Conservation (phyloP, 495 filamentous ascomycete species). For the Venustampulla echinocandica region DNA sequence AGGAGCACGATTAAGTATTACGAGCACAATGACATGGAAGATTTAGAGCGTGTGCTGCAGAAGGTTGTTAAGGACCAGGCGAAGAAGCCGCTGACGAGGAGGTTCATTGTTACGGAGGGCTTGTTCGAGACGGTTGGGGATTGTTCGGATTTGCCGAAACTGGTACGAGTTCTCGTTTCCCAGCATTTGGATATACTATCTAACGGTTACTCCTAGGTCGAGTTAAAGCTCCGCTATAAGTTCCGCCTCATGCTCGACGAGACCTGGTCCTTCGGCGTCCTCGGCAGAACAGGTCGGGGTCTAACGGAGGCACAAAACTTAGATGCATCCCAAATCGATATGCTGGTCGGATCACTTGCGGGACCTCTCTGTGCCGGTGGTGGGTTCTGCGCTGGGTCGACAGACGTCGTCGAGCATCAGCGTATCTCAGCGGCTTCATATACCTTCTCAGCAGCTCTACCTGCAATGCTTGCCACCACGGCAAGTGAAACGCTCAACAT, state of each 20-base stretch:
- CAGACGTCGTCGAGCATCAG: slow-evolving; percentile 90
- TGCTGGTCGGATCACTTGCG: slow-evolving; percentile 90
- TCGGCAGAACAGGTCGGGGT: slow-evolving; percentile 83
- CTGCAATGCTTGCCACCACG: slow-evolving; percentile 89
- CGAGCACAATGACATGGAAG: slow-evolving; percentile 92
- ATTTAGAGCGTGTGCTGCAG: slow-evolving; percentile 77
- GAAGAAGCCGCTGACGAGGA: slow-evolving; percentile 73
- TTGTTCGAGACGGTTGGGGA: slow-evolving; percentile 89
- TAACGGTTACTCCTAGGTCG: slow-evolving; percentile 59
- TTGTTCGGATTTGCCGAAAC: slow-evolving; percentile 70
- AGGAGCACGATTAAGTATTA: slow-evolving; percentile 88
- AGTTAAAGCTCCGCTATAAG: slow-evolving; percentile 89
- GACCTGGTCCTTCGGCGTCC: slow-evolving; percentile 90
- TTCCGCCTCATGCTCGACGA: slow-evolving; percentile 96
- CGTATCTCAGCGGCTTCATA: slow-evolving; percentile 84
- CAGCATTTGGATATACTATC: no score
- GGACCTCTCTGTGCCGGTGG: slow-evolving; percentile 86
- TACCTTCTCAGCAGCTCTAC: slow-evolving; percentile 89
- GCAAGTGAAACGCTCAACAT: slow-evolving; percentile 80
- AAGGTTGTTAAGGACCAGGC: slow-evolving; percentile 81
- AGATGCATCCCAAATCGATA: slow-evolving; percentile 81
- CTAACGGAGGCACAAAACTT: slow-evolving; percentile 95
- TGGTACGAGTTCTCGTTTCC: slow-evolving; percentile 55
- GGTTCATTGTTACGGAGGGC: slow-evolving; percentile 95
- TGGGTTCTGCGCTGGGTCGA: slow-evolving; percentile 86